These are phyloP conservation scores for Adansonia rubrostipa DNA, from an alignment of 441 rosid species.

Conservation along the genomic window DNA sequence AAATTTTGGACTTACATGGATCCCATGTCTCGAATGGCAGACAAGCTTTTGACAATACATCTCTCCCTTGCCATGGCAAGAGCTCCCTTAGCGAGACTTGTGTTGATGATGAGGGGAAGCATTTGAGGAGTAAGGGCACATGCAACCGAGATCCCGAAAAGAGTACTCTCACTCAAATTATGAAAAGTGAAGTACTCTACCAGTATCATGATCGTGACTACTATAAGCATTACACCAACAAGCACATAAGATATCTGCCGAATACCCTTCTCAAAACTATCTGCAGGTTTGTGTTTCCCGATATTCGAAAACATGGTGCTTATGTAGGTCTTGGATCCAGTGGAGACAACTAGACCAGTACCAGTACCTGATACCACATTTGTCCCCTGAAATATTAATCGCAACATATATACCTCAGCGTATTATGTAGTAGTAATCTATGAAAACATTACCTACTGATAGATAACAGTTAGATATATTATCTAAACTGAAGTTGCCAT, in stretches of 20 bases:
- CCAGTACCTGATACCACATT: constrained; percentile 79
- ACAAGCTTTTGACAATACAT: constrained; percentile 70
- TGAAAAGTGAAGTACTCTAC: constrained; percentile 41
- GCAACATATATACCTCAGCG: constrained; percentile 27
- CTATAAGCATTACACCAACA: constrained; percentile 59
- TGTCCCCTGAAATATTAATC: constrained; percentile 57
- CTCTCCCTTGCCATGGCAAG: constrained; percentile 79
- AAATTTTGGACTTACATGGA: constrained; percentile 55
- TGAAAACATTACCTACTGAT: neutral
- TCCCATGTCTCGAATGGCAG: constrained; percentile 74
- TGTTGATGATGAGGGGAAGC: constrained; percentile 76
- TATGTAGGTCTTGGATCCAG: constrained; percentile 72
- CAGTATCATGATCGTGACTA: constrained; percentile 51
- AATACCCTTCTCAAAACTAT: constrained; percentile 58
- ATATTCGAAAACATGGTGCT: constrained; percentile 63
- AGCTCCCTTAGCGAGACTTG: constrained; percentile 81
- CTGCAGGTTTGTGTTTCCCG: constrained; percentile 67
- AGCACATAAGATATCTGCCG: constrained; percentile 60
- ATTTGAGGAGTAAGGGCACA: constrained; percentile 81
- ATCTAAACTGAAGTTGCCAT: neutral
- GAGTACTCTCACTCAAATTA: constrained; percentile 46
- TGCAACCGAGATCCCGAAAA: constrained; percentile 75
- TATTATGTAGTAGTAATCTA: neutral
- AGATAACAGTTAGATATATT: neutral
- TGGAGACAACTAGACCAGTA: constrained; percentile 71